phyloP scores from a whole-genome alignment of 139 green algal species.

The Tetraselmis chui region DNA sequence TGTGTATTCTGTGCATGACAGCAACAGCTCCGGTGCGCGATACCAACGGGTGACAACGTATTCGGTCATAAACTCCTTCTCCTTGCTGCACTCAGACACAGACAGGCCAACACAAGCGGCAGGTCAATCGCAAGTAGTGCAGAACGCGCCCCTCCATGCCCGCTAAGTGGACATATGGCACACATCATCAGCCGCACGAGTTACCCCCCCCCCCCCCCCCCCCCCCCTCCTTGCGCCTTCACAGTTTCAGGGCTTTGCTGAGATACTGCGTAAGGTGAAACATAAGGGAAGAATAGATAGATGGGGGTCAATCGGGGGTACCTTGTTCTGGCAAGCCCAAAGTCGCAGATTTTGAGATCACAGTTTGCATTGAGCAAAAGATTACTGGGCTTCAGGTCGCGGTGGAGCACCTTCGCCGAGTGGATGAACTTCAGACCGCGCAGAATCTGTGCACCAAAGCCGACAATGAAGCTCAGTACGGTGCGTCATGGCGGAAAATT shows the following conservation, averaged over 20 bases:
- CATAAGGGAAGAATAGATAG: no score
- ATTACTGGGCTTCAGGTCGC: constrained; percentile 54
- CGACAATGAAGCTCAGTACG: background rate
- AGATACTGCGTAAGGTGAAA: no score
- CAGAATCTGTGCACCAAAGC: constrained; percentile 2
- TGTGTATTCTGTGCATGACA: constrained; percentile 53
- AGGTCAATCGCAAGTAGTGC: no score
- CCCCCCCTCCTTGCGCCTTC: no score
- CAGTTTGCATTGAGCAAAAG: constrained; percentile 55
- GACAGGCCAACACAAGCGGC: background rate
- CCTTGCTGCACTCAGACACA: constrained; percentile 20
- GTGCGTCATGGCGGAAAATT: no score
- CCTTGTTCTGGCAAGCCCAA: constrained; percentile 39
- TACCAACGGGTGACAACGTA: constrained; percentile 64
- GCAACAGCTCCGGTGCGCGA: constrained; percentile 49
- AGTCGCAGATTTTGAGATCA: constrained; percentile 63
- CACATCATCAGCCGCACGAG: no score
- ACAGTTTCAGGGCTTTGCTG: no score
- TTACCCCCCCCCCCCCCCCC: no score
- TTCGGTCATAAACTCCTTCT: constrained; percentile 51
- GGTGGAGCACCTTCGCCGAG: constrained; percentile 46
- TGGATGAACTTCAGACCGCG: constrained; percentile 59
- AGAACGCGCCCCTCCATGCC: no score
- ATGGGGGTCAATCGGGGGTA: no score
- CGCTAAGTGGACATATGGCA: no score